Evolutionary conservation across 352 stramenopile genomes (phyloP).

Genomic region (Pythium aristosporum): DNA sequence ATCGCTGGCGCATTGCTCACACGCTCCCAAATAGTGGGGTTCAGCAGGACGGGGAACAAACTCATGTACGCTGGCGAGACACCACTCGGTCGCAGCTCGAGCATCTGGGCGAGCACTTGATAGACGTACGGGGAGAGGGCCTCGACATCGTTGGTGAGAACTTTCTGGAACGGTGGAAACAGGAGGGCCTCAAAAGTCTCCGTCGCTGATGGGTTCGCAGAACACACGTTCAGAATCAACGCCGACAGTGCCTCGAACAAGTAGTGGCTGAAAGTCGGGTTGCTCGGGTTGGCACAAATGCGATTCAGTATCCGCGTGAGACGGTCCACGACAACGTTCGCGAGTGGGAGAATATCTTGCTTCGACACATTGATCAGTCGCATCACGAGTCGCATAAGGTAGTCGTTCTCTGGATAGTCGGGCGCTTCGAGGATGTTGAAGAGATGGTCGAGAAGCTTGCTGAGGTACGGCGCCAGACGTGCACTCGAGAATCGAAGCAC

Average conservation of each 20-base stretch:
- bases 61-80: slow-evolving; percentile 92
- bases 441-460: slow-evolving; percentile 92
- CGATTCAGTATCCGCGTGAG: slow-evolving; percentile 91
- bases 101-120: slow-evolving; percentile 97
- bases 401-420: slow-evolving; percentile 97
- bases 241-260: slow-evolving; percentile 99
- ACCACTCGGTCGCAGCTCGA: slow-evolving; percentile 91
- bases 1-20: slow-evolving; percentile 97
- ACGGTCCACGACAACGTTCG: slow-evolving; percentile 94
- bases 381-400: slow-evolving; percentile 99
- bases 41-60: slow-evolving; percentile 95
- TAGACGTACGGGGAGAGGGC: slow-evolving; percentile 97
- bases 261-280: slow-evolving; percentile 99
- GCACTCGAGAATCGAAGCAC: slow-evolving; percentile 76
- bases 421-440: slow-evolving; percentile 95
- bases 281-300: slow-evolving; percentile 98
- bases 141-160: slow-evolving; percentile 97
- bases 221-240: slow-evolving; percentile 92
- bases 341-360: slow-evolving; percentile 91
- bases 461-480: slow-evolving; percentile 90
- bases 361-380: slow-evolving; percentile 92
- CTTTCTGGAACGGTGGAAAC: slow-evolving; percentile 96
- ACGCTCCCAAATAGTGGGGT: slow-evolving; percentile 93
- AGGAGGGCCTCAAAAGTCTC: slow-evolving; percentile 94
- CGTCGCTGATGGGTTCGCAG: slow-evolving; percentile 67